phyloP scores from a whole-genome alignment of 2,329 filamentous ascomycete genomes.

The Fusarium pininemorale region DNA sequence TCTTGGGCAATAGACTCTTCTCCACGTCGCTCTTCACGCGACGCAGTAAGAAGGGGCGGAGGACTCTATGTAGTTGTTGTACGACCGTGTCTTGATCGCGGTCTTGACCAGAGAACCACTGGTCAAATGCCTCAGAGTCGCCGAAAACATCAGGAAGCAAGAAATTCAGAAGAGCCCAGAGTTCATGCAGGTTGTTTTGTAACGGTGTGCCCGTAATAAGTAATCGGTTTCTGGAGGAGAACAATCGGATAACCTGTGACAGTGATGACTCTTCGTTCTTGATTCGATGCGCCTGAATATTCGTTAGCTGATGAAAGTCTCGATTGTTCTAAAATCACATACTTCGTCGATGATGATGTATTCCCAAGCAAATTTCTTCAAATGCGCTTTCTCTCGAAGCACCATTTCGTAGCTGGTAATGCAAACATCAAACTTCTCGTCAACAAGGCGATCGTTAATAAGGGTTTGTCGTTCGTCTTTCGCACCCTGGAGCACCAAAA shows the following conservation, averaged over 20 bases:
- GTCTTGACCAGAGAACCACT: constrained; percentile 94
- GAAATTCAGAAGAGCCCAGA: constrained; percentile 98
- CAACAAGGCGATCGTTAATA: constrained; percentile 90
- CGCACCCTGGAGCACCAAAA: constrained; percentile 90
- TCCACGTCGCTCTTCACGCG: constrained; percentile 98
- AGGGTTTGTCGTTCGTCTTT: constrained; percentile 91
- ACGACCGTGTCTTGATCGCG: constrained; percentile 95
- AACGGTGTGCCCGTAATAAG: constrained; percentile 96
- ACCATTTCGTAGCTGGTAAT: constrained; percentile 99
- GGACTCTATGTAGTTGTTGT: constrained; percentile 90
- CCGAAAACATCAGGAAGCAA: constrained; percentile 98
- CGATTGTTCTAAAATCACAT: background rate
- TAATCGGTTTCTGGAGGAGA: constrained; percentile 93
- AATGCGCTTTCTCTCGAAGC: constrained; percentile 88
- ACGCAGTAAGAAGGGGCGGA: constrained; percentile 92
- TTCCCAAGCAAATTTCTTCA: constrained; percentile 99
- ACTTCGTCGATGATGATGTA: constrained; percentile 98
- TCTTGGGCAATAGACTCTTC: constrained; percentile 96
- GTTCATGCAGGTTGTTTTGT: constrained; percentile 97
- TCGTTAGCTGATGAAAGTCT: constrained; percentile 22
- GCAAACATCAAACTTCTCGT: constrained; percentile 97
- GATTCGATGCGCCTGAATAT: constrained; percentile 80
- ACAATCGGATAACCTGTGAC: constrained; percentile 94
- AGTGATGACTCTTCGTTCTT: constrained; percentile 99
- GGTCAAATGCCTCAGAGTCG: constrained; percentile 94